phyloP scores from a whole-genome alignment of 192 early-diverging fungal genomes.

The Phycomyces blakesleeanus region DNA sequence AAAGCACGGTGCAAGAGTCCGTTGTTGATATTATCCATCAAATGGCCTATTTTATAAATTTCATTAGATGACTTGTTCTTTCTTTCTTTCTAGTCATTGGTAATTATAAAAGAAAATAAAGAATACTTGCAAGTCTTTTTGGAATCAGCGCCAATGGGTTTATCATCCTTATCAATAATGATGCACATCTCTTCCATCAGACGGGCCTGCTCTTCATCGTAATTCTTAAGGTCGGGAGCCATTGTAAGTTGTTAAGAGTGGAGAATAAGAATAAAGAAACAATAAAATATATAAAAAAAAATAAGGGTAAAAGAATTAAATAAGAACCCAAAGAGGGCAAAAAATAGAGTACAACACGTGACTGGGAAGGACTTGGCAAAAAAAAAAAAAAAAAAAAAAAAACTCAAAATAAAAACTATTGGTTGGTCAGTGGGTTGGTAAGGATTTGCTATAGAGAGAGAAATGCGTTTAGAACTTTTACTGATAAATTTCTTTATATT shows the following conservation, averaged over 20 bases:
- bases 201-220: slow-evolving; percentile 83
- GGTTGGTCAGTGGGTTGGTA: no score
- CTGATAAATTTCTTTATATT: neutral
- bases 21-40: slow-evolving; percentile 90
- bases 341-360: neutral
- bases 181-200: slow-evolving; percentile 99
- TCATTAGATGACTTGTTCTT: neutral
- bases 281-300: slow-evolving; percentile 9
- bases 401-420: neutral
- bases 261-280: slow-evolving; percentile 3
- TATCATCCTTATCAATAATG: slow-evolving; percentile 83
- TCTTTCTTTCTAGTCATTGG: no score
- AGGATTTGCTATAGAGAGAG: no score
- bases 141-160: slow-evolving; percentile 74
- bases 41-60: slow-evolving; percentile 75
- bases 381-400: no score
- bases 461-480: no score
- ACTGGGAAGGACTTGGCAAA: neutral
- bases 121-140: slow-evolving; percentile 95
- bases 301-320: slow-evolving; percentile 2
- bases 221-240: slow-evolving; percentile 52
- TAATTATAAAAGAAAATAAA: no score
- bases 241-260: slow-evolving; percentile 24
- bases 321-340: neutral
- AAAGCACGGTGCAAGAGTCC: slow-evolving; percentile 95